Percentiles rank a stretch among this genome's conserved stretches.
Conservation (phyloP, 805 yeast species). For the Candida suzukii region DNA sequence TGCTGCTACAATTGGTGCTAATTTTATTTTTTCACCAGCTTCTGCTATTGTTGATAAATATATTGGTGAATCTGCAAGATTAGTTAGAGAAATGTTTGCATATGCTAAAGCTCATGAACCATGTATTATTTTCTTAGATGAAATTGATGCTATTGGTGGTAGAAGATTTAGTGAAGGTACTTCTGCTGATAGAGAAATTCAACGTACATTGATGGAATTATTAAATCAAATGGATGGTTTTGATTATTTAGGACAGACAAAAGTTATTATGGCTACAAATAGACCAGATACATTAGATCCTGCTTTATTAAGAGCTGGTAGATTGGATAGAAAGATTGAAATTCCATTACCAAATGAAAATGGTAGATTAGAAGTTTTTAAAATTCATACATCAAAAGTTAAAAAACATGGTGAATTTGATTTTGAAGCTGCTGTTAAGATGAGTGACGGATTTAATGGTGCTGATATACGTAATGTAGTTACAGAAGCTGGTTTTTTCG, state of each 20-base stretch:
- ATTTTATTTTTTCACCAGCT: conserved; percentile 96
- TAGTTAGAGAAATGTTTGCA: conserved; percentile 95
- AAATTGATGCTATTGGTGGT: conserved; percentile 98
- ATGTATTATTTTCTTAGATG: conserved; percentile 97
- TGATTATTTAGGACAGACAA: conserved; percentile 93
- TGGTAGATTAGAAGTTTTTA: conserved; percentile 89
- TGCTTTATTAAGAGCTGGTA: conserved; percentile 93
- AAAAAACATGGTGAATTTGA: conserved; percentile 93
- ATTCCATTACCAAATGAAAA: conserved; percentile 94
- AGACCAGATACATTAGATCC: conserved; percentile 98
- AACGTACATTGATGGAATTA: conserved; percentile 94
- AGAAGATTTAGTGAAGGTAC: conserved; percentile 97
- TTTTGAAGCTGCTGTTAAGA: conserved; percentile 93
- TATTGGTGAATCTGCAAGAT: conserved; percentile 95
- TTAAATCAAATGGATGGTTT: conserved; percentile 98
- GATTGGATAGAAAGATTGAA: conserved; percentile 94
- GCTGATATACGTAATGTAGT: conserved; percentile 95
- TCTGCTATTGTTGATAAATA: conserved; percentile 97
- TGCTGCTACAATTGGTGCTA: conserved; percentile 97
- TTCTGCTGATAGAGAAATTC: conserved; percentile 97
- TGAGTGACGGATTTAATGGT: conserved; percentile 99
- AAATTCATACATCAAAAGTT: conserved; percentile 82
- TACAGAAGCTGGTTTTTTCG: conserved; percentile 98
- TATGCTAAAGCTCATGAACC: conserved; percentile 98
- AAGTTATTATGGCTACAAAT: conserved; percentile 98